Percentiles rank a stretch among this genome's conserved stretches.
Evolutionary conservation across 495 filamentous ascomycete species (phyloP).

Genomic region (Aspergillus hancockii): DNA sequence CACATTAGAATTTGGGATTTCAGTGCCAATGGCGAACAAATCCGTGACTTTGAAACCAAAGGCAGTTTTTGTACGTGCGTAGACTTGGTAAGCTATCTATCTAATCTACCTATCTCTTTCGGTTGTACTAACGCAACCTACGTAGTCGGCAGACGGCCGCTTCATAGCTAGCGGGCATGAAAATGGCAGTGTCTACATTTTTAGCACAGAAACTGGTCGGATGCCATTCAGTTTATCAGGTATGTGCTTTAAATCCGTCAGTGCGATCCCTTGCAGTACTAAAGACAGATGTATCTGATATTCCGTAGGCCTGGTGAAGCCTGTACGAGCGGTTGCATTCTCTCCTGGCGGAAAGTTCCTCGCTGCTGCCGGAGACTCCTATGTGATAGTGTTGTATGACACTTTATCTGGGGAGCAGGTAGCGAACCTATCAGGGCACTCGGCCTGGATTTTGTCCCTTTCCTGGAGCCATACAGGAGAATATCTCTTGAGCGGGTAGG

Average conservation of each 20-base stretch:
- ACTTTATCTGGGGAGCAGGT: slow-evolving; percentile 90
- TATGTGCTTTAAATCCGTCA: slow-evolving; percentile 35
- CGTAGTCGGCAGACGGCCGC: slow-evolving; percentile 70
- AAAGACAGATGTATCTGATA: background rate
- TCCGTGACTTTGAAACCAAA: slow-evolving; percentile 87
- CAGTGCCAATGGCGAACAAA: slow-evolving; percentile 49
- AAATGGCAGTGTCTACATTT: slow-evolving; percentile 91
- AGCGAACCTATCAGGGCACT: slow-evolving; percentile 75
- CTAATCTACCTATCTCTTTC: background rate
- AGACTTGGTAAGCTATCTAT: slow-evolving; percentile 60
- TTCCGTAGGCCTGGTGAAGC: slow-evolving; percentile 72
- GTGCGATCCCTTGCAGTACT: background rate
- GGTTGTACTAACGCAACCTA: slow-evolving; percentile 12
- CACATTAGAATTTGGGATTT: slow-evolving; percentile 88
- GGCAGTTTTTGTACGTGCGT: slow-evolving; percentile 86
- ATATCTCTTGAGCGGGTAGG: slow-evolving; percentile 81
- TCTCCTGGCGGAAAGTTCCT: slow-evolving; percentile 81
- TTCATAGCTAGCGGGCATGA: slow-evolving; percentile 91
- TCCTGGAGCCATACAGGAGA: slow-evolving; percentile 96
- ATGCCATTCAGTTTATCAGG: slow-evolving; percentile 84
- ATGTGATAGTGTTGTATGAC: slow-evolving; percentile 88
- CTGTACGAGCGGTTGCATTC: slow-evolving; percentile 81
- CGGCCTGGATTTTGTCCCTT: slow-evolving; percentile 83
- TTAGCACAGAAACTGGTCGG: slow-evolving; percentile 84
- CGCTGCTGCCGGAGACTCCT: slow-evolving; percentile 89